Conservation (phyloP, 2,329 filamentous ascomycete genomes). For the Botrytis tulipae region DNA sequence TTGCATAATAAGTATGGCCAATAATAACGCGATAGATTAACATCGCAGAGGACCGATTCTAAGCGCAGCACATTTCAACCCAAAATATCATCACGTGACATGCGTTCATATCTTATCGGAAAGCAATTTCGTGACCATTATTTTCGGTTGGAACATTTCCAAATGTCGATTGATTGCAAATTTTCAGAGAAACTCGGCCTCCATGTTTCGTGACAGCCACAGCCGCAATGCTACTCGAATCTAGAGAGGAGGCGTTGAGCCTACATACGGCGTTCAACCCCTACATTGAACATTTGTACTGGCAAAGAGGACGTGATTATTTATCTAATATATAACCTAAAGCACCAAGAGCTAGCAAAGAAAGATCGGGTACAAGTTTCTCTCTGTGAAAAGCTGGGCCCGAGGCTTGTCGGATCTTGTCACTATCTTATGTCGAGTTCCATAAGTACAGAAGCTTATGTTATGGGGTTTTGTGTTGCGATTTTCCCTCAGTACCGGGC, state of each 20-base stretch:
- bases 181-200: neutral
- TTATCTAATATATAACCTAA: neutral
- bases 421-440: neutral
- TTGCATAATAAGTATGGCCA: neutral
- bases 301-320: neutral
- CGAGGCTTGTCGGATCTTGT: neutral
- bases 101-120: neutral
- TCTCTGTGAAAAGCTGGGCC: neutral
- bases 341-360: no score
- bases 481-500: neutral
- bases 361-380: neutral
- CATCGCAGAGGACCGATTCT: neutral
- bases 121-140: neutral
- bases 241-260: neutral
- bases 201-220: neutral
- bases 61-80: neutral
- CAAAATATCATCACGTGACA: neutral
- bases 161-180: neutral
- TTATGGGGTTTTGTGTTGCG: neutral
- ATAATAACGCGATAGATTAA: neutral
- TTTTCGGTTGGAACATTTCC: neutral
- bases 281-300: neutral
- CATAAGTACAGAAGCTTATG: neutral
- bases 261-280: neutral
- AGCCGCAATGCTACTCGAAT: neutral